These are phyloP conservation scores for Clavaria fumosa DNA, from an alignment of 768 basidiomycete genomes.

Conservation along the genomic window DNA sequence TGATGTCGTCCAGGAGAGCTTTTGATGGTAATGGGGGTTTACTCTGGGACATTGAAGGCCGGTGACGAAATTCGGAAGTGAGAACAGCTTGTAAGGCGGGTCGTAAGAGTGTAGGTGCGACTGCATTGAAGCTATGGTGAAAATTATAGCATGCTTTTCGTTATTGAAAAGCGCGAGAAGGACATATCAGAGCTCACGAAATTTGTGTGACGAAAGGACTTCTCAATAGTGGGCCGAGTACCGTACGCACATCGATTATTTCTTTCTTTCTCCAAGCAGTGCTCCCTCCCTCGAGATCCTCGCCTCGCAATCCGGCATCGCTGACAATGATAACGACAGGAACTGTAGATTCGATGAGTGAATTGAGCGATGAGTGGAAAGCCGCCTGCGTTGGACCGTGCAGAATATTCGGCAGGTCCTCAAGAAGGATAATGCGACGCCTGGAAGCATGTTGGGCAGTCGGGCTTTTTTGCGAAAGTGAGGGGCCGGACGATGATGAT, in stretches of 20 bases:
- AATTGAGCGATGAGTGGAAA: slow-evolving; percentile 57
- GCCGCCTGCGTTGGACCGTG: slow-evolving; percentile 50
- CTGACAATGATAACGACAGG: slow-evolving; percentile 78
- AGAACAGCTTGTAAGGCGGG: slow-evolving; percentile 59
- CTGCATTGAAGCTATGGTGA: slow-evolving; percentile 72
- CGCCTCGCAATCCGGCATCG: slow-evolving; percentile 67
- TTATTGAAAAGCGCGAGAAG: background rate
- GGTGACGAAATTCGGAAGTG: slow-evolving; percentile 27
- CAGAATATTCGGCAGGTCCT: slow-evolving; percentile 84
- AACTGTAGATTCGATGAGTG: slow-evolving; percentile 32
- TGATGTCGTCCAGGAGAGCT: slow-evolving; percentile 58
- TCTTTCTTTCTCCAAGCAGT: slow-evolving; percentile 33
- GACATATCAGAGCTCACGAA: slow-evolving; percentile 31
- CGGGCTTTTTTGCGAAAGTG: slow-evolving; percentile 5
- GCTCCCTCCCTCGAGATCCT: slow-evolving; percentile 31
- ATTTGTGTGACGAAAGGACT: slow-evolving; percentile 71
- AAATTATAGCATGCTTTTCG: too few species aligned
- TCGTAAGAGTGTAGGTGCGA: slow-evolving; percentile 73
- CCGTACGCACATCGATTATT: slow-evolving; percentile 49
- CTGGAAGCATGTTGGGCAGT: too few species aligned
- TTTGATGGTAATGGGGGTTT: slow-evolving; percentile 29
- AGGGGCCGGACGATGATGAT: background rate
- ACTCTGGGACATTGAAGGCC: slow-evolving; percentile 11
- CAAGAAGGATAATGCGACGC: slow-evolving; percentile 61
- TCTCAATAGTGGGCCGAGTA: slow-evolving; percentile 53